Conservation (phyloP, 805 yeast genomes). For the Candida vartiovaarae region DNA sequence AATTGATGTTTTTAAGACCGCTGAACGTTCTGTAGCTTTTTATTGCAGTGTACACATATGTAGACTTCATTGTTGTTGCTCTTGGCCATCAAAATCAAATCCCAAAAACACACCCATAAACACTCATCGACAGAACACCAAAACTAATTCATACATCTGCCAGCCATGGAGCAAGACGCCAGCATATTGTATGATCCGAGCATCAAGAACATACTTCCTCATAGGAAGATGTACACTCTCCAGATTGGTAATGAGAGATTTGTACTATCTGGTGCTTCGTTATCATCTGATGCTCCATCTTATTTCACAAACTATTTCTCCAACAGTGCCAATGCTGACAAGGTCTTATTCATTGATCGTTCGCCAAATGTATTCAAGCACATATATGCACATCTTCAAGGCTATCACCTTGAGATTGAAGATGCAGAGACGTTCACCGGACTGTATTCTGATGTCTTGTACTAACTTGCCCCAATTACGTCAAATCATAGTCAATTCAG, state of each 20-base stretch:
- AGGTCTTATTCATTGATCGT: constrained; percentile 61
- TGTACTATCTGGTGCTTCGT: constrained; percentile 72
- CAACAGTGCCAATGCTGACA: constrained; percentile 28
- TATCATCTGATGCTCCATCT: constrained; percentile 83
- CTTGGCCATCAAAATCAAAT: no score
- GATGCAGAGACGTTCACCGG: constrained; percentile 56
- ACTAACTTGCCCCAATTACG: constrained; percentile 58
- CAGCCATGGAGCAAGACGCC: not conserved
- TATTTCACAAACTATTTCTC: constrained; percentile 72
- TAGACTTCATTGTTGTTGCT: no score
- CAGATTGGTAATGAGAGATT: constrained; percentile 63
- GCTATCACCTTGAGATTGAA: constrained; percentile 59
- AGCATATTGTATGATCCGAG: constrained; percentile 25
- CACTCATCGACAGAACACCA: no score
- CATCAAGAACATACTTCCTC: constrained; percentile 55
- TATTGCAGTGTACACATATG: no score
- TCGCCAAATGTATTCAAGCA: constrained; percentile 60
- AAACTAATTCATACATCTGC: no score
- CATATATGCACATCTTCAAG: constrained; percentile 71
- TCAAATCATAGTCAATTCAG: constrained; percentile 41
- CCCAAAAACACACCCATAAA: no score
- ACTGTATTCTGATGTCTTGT: constrained; percentile 62
- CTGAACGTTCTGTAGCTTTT: not conserved
- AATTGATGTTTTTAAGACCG: no score
- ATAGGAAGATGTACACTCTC: constrained; percentile 58